Evolutionary conservation across 805 yeast species (phyloP), one percentile per base, ranked within the genome.

Genomic region (Starmerella roubikii): DNA sequence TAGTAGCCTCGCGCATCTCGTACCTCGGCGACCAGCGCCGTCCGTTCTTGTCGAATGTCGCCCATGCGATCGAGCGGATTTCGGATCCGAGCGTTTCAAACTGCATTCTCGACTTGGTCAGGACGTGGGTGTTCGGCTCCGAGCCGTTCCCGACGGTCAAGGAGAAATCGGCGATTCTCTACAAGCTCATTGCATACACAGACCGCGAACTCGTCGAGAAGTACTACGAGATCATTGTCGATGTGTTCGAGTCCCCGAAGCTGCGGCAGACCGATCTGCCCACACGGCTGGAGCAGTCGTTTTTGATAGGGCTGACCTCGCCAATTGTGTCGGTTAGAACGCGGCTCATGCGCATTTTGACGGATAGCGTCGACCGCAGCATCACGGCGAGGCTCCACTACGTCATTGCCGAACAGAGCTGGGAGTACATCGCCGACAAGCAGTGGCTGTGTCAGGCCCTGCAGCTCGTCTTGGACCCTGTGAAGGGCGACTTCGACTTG

Each of bases 371-470:
- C 44, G 95, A 86, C 44, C 69, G 66, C 36, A 85, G 81, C 48
- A 68, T 85, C 19, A 71, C 72, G 49, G 84, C 82, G 56, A 68
- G 98, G 41, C 63, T 91, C 26, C 75, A 78, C 47, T 93, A 93
- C 50, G 78, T 88, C 8, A 71, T 93, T n/a, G 66, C 88, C 28
- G 97, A 91, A 52, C 99, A 91, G 56, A 88, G 84, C 53, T 91
- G 99, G 99, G 99, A 91, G 55, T 79, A 72, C 48, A 63, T 91
- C 28, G 86, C 93, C 0, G 98, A 91, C 48, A 81, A 80, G 51
- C 81, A 85, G 30, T 91, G 98, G 98, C 61, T 88, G 45, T 84
- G 84, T 55, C 97, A 88, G 57, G 97, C 94, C 0, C 65, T 83
- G 16, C 95, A 86, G 54, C 60, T 93, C 22, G 60, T 91, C 6